phyloP scores from a whole-genome alignment of 2,329 filamentous ascomycete genomes.

The Zymoseptoria crescenta region DNA sequence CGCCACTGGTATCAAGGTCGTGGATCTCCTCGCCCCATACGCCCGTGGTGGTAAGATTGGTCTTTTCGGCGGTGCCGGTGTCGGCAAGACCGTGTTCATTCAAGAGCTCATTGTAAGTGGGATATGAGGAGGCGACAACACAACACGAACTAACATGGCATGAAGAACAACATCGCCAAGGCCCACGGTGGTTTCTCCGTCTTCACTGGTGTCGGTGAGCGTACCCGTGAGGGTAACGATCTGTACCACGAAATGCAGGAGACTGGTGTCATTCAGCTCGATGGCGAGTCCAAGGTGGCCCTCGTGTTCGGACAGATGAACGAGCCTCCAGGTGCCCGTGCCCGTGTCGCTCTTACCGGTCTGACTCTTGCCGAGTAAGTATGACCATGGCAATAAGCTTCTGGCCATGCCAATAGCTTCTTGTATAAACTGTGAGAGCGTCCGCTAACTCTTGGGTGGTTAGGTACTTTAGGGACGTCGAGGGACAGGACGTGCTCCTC shows the following conservation, averaged over 20 bases:
- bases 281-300: constrained; percentile 98
- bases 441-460: not conserved
- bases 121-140: not conserved
- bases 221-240: constrained; percentile 99
- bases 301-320: constrained; percentile 99
- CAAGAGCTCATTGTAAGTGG: constrained; percentile 86
- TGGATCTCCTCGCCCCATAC: constrained; percentile 97
- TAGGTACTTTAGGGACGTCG: constrained; percentile 48
- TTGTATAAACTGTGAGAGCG: not conserved
- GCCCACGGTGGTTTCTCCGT: constrained; percentile 99
- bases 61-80: constrained; percentile 99
- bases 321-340: constrained; percentile 98
- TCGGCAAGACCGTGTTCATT: constrained; percentile 99
- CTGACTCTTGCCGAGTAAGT: constrained; percentile 75
- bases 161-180: constrained; percentile 98
- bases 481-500: constrained; percentile 94
- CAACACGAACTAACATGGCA: constrained; percentile 21
- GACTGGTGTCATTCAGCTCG: constrained; percentile 97
- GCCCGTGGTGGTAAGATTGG: constrained; percentile 99
- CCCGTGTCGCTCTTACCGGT: constrained; percentile 97
- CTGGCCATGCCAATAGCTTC: constrained; percentile 53
- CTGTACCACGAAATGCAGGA: constrained; percentile 99
- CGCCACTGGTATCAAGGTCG: constrained; percentile 99
- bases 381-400: constrained; percentile 23
- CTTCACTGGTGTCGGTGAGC: constrained; percentile 99